Percentiles rank a stretch among this genome's conserved stretches.
Evolutionary conservation across 805 yeast species (phyloP).

Genomic region (Starmerella floris): DNA sequence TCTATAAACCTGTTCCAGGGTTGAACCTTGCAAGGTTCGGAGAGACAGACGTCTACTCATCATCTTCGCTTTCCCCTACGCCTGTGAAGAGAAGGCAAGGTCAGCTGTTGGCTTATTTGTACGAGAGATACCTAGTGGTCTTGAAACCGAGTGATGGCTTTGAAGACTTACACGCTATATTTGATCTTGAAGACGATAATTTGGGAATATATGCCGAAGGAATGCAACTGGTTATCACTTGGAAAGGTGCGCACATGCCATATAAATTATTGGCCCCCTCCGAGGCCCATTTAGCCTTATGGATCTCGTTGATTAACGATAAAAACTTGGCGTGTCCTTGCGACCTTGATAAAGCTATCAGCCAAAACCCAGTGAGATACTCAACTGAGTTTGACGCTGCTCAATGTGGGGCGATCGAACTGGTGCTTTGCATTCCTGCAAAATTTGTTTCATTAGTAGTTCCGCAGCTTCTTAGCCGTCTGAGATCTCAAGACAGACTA

Average conservation of each 20-base stretch:
- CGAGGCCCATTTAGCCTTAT: background rate
- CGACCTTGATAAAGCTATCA: background rate
- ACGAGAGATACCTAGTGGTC: constrained; percentile 4
- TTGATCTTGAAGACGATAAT: background rate
- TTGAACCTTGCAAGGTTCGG: too few species aligned
- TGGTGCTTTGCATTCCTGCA: background rate
- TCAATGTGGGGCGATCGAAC: background rate
- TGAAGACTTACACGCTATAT: background rate
- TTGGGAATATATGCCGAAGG: background rate
- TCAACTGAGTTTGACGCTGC: background rate
- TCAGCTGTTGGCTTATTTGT: too few species aligned
- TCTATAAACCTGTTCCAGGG: too few species aligned
- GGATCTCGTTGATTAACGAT: constrained; percentile 9
- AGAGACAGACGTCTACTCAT: too few species aligned
- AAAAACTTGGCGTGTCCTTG: background rate
- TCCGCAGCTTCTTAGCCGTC: constrained; percentile 2
- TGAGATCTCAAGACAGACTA: constrained; percentile 12
- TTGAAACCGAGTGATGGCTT: background rate
- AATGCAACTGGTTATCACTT: background rate
- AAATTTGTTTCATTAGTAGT: background rate
- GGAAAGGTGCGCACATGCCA: background rate
- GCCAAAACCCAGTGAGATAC: background rate
- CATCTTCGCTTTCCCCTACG: too few species aligned
- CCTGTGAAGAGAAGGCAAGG: too few species aligned
- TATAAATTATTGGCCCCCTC: background rate